Base-by-base conservation (phyloP, 805 yeast genomes). In the Pichia rugopelliculosa region DNA sequence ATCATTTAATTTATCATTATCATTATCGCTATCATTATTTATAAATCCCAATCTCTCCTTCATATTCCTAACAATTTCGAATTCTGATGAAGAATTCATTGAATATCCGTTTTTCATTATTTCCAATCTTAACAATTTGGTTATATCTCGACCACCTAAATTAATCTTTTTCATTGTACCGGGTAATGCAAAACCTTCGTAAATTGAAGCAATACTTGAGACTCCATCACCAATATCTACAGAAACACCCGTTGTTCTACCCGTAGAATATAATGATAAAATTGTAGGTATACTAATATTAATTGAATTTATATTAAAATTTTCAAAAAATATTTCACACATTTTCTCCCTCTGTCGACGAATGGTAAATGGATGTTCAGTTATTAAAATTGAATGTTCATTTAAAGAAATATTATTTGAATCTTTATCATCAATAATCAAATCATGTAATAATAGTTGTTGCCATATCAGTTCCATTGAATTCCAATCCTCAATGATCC, bases 151-250 rank as follows among this genome's bases (percentile, higher is more conserved):
- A 0, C 98, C 98, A 0, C 93, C 96, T 23, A 88, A 62, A 59
- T 89, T 93, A 51, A 84, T 71, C 46, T 96, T 66, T 61, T 77
- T 76, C 22, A 87, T 79, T 3, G 90, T 80, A 2, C 82, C 72
- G 0, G 90, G 82, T 15, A 90, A 61, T 12, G 90, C 73, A 62
- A 87, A 90, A 6, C 98, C 98, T 51, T 88, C 89, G 64, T 79
- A 91, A 0, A 91, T 87, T 0, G 97, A 96, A 2, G 88, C 95
- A 9, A 85, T 74, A 58, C 86, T 90, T 36, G 86, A 77, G 23
- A 88, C 95, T 5, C 97, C 97, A 63, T 90, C 97, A 6, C 97
- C 97, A n/a, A 84, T 77, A 59, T 90, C 96, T 12, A 91, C 59
- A 3, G 87, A 95, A 36, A 87, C 76, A 1, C 97, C 98, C 0